Evolutionary conservation across 2,329 filamentous ascomycete genomes (phyloP).

Genomic region (Mollisiaceae sp.): DNA sequence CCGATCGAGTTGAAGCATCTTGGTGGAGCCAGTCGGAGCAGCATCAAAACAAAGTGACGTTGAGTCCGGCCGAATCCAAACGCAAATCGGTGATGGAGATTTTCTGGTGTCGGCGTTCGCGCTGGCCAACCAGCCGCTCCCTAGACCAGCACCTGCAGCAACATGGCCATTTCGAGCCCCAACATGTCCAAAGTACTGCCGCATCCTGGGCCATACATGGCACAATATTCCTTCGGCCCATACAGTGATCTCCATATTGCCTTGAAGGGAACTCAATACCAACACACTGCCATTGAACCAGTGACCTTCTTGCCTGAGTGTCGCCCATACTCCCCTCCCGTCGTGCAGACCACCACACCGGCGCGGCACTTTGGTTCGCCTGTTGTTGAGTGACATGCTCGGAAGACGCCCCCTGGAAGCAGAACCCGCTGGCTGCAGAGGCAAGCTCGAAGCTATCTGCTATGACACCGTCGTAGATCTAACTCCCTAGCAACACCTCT

Average conservation of each 20-base stretch:
- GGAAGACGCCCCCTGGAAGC: neutral
- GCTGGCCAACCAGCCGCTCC: neutral
- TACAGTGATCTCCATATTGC: conserved; percentile 4
- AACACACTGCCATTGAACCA: neutral
- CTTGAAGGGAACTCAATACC: conserved; percentile 3
- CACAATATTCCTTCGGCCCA: conserved; percentile 8
- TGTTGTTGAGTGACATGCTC: conserved; percentile 9
- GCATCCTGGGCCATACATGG: conserved; percentile 8
- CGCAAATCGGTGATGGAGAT: neutral
- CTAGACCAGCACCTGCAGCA: neutral
- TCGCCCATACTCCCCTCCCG: neutral
- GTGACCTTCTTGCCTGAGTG: conserved; percentile 5
- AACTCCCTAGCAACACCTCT: conserved; percentile 1
- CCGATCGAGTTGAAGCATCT: conserved; percentile 1
- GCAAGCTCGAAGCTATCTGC: conserved; percentile 4
- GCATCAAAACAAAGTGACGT: conserved; percentile 8
- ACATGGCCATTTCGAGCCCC: neutral
- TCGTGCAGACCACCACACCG: neutral
- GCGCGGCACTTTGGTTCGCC: conserved; percentile 3
- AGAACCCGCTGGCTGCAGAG: conserved; percentile 8
- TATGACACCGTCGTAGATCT: conserved; percentile 14
- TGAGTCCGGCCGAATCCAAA: neutral
- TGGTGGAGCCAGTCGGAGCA: neutral
- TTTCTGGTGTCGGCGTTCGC: neutral
- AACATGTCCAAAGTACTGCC: neutral